Evolutionary conservation across 2,329 filamentous ascomycete genomes (phyloP).

Genomic region (Penicillium hesseltinei): DNA sequence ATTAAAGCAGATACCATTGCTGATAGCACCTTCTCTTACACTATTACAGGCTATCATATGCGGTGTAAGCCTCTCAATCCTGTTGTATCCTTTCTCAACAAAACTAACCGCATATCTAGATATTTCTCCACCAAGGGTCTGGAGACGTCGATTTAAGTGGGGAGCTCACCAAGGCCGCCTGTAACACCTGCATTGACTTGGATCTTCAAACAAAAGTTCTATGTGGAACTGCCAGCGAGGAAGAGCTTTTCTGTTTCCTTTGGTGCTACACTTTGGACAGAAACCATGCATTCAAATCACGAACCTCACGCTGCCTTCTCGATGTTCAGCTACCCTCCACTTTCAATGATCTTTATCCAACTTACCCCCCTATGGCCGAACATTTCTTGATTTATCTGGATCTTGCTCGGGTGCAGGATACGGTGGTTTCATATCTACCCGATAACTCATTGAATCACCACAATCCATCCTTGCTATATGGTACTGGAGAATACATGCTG

Average conservation of each 20-base stretch:
- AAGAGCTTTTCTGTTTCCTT: constrained; percentile 23
- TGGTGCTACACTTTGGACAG: constrained; percentile 26
- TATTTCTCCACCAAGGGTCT: constrained; percentile 23
- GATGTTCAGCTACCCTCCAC: constrained; percentile 1
- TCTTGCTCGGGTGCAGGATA: constrained; percentile 21
- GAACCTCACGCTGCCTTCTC: constrained; percentile 7
- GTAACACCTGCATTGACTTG: constrained; percentile 20
- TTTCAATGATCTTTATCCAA: background rate
- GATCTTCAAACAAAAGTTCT: constrained; percentile 3
- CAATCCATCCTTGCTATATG: background rate
- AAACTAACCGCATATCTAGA: constrained; percentile 6
- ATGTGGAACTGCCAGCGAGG: constrained; percentile 6
- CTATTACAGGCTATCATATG: constrained; percentile 17
- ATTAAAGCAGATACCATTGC: constrained; percentile 17
- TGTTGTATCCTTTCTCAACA: background rate
- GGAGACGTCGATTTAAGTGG: constrained; percentile 19
- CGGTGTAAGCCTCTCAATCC: background rate
- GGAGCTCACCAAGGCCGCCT: constrained; percentile 21
- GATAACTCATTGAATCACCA: background rate
- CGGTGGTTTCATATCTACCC: constrained; percentile 13
- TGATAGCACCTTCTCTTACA: constrained; percentile 9
- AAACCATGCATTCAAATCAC: constrained; percentile 24
- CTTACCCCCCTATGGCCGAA: constrained; percentile 6
- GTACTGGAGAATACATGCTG: constrained; percentile 4
- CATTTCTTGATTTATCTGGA: constrained; percentile 19